Base-by-base conservation (phyloP, 345 rosid genomes). In the Nasturtium officinale region DNA sequence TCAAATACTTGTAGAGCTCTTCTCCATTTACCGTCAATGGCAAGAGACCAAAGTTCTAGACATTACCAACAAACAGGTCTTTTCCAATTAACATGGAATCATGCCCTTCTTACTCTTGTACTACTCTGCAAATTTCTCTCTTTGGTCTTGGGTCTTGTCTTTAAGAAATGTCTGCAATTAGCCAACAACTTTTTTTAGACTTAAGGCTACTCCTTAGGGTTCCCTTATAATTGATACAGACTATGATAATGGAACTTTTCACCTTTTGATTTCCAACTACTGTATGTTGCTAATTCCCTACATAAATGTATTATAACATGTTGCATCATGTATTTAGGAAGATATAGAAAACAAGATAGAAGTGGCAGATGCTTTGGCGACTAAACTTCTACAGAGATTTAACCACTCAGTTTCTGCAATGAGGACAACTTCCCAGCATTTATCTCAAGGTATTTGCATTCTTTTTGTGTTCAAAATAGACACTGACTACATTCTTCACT, bases 321-420 rank as follows among this genome's bases (percentile, higher is more conserved):
- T 32, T 55, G 47, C 62, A 29, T 32, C 65, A 35, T 69, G 52
- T 69, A 9, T 84, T 60, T 84, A 95, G 99, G 99, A 90, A 80
- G 97, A 84, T 62, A 77, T 90, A 58, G 99, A 91, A 81, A 88
- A 90, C 88, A 87, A 84, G 85, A 91, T 91, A 67, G 96, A 95
- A 84, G 89, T 91, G 40, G 92, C 84, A 3, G 97, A 95, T 85
- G 97, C 96, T 73, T 83, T 95, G 89, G 86, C 96, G 9, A 73
- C 84, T 64, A 91, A 95, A 84, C 96, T 95, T 67, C 79, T 84
- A 62, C 93, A 90, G 79, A 83, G 98, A 18, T 90, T 83, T 80
- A 85, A 86, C 74, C 57, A 84, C 80, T 90, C 99, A 0, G 90
- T 76, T 42, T 89, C 96, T 16, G 74, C 93, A 32, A 88, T 87